phyloP scores from a whole-genome alignment of 2,329 filamentous ascomycete genomes.

The Scortechinia acanthostroma region DNA sequence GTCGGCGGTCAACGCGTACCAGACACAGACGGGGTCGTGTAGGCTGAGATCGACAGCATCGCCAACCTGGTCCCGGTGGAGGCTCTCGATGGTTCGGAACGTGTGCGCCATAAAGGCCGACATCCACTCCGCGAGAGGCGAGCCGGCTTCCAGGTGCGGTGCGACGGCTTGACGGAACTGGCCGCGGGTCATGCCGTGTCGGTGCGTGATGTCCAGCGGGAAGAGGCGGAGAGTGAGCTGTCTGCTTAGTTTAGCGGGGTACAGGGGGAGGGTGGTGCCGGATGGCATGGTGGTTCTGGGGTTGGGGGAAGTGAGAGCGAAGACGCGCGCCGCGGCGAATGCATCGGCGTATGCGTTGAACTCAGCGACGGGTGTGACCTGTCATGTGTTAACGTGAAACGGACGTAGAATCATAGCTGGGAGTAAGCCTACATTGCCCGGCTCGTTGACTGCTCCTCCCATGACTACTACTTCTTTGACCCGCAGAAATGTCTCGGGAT shows the following conservation, averaged over 20 bases:
- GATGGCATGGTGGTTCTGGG: slow-evolving; percentile 50
- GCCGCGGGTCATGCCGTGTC: slow-evolving; percentile 29
- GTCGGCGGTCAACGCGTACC: slow-evolving; percentile 31
- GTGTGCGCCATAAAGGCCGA: slow-evolving; percentile 32
- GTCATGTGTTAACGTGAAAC: no score
- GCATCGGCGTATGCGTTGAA: slow-evolving; percentile 61
- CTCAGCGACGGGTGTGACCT: slow-evolving; percentile 54
- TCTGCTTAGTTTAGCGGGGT: slow-evolving; percentile 26
- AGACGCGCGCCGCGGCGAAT: slow-evolving; percentile 35
- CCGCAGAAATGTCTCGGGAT: slow-evolving; percentile 52
- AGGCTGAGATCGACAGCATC: slow-evolving; percentile 27
- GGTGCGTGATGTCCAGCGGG: slow-evolving; percentile 34
- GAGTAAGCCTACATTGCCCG: slow-evolving; percentile 38
- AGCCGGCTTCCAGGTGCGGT: slow-evolving; percentile 23
- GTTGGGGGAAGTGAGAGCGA: slow-evolving; percentile 35
- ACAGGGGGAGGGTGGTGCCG: slow-evolving; percentile 20
- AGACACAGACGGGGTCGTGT: slow-evolving; percentile 38
- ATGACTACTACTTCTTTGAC: slow-evolving; percentile 59
- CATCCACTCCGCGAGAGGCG: slow-evolving; percentile 36
- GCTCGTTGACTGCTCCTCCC: slow-evolving; percentile 48
- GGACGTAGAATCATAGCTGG: no score
- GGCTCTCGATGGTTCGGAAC: slow-evolving; percentile 29
- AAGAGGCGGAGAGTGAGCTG: slow-evolving; percentile 31
- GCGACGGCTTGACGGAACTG: slow-evolving; percentile 24
- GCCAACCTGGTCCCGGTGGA: slow-evolving; percentile 23